phyloP scores from a whole-genome alignment of 2,329 filamentous ascomycete genomes.

The Sporothrix variecibatus region DNA sequence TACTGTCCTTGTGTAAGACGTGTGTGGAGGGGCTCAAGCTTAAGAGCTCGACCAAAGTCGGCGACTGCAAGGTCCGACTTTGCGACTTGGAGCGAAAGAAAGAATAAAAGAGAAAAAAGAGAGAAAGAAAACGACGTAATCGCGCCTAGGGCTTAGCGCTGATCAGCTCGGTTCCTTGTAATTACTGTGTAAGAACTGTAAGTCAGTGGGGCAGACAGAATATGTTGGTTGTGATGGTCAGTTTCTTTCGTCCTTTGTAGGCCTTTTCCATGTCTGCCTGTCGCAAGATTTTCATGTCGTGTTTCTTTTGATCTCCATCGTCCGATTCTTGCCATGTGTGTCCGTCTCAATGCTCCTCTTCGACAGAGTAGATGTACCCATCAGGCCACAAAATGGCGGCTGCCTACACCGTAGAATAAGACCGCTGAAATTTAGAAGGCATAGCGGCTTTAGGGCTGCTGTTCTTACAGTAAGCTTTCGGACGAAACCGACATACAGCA shows the following conservation, averaged over 20 bases:
- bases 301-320: background rate
- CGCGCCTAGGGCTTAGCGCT: constrained; percentile 4
- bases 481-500: background rate
- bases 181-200: background rate
- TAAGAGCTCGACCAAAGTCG: background rate
- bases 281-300: background rate
- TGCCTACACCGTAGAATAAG: background rate
- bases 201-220: background rate
- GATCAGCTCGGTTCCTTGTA: background rate
- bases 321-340: background rate
- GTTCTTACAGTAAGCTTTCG: background rate
- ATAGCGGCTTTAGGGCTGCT: background rate
- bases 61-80: background rate
- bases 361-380: background rate
- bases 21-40: background rate
- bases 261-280: background rate
- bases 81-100: background rate
- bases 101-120: background rate
- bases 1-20: background rate
- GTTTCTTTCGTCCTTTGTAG: background rate
- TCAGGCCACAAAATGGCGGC: background rate
- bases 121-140: background rate
- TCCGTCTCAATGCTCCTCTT: background rate
- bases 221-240: background rate
- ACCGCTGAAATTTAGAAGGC: background rate